A percentile compares a stretch with the other conserved stretches of the same genome.
Conservation (phyloP, 192 early-diverging fungal species). For the Coemansia umbellata region DNA sequence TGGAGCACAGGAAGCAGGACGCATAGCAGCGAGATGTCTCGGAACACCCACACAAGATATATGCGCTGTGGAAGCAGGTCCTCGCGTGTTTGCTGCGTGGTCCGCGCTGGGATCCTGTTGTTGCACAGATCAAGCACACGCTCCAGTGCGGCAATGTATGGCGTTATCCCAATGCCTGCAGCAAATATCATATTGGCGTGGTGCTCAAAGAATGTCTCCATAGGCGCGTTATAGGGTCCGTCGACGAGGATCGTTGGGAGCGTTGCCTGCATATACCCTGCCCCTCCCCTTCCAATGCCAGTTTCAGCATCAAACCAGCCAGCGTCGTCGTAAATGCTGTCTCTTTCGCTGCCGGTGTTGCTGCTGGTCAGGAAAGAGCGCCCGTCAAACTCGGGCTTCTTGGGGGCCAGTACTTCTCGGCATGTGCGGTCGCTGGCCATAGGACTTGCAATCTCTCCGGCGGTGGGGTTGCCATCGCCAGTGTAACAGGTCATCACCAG, state of each 20-base stretch:
- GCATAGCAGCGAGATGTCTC: slow-evolving; percentile 35
- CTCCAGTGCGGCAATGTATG: slow-evolving; percentile 53
- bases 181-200: slow-evolving; percentile 66
- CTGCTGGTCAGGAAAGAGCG: slow-evolving; percentile 29
- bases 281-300: neutral
- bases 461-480: neutral
- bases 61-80: slow-evolving; percentile 38
- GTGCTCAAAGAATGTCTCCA: slow-evolving; percentile 77
- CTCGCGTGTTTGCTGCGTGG: slow-evolving; percentile 33
- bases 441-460: slow-evolving; percentile 16
- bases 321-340: slow-evolving; percentile 19
- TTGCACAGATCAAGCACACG: slow-evolving; percentile 38
- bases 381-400: slow-evolving; percentile 32
- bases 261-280: slow-evolving; percentile 18
- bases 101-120: slow-evolving; percentile 34
- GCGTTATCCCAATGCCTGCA: slow-evolving; percentile 82
- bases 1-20: slow-evolving; percentile 26
- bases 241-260: slow-evolving; percentile 67
- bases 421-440: slow-evolving; percentile 21
- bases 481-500: slow-evolving; percentile 5
- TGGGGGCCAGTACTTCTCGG: slow-evolving; percentile 18
- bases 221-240: slow-evolving; percentile 70
- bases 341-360: slow-evolving; percentile 16
- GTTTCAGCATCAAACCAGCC: slow-evolving; percentile 32
- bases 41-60: slow-evolving; percentile 47